phyloP scores from a whole-genome alignment of 257 asterid species.

The Solanum rostratum region DNA sequence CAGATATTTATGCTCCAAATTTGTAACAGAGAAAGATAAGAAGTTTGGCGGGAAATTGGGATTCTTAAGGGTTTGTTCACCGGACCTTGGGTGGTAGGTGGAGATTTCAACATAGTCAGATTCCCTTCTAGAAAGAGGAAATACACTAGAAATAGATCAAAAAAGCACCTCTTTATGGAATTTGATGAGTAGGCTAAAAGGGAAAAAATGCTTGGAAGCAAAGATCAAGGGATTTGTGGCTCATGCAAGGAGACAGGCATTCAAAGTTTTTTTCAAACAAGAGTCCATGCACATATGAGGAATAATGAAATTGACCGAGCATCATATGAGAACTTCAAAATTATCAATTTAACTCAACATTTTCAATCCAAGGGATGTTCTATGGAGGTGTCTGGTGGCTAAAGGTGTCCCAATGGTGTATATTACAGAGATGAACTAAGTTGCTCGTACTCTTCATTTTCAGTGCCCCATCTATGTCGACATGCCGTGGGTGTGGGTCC shows the following conservation, averaged over 20 bases:
- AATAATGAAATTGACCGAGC: not conserved
- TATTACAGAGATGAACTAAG: no score
- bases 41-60: not conserved
- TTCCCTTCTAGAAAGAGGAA: not conserved
- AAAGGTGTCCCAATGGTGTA: no score
- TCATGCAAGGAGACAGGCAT: not conserved
- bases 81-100: not conserved
- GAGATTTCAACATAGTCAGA: not conserved
- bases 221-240: not conserved
- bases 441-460: no score
- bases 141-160: not conserved
- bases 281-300: not conserved
- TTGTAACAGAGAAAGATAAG: not conserved
- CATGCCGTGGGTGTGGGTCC: no score
- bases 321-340: not conserved
- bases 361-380: no score
- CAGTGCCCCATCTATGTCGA: no score
- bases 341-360: not conserved
- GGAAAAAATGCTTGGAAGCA: not conserved
- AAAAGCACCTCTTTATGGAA: not conserved
- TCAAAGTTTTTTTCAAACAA: not conserved
- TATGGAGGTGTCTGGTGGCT: no score
- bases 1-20: not conserved
- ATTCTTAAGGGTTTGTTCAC: not conserved
- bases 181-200: not conserved